phyloP scores from a whole-genome alignment of 345 rosid genomes.

The Gossypium australe region DNA sequence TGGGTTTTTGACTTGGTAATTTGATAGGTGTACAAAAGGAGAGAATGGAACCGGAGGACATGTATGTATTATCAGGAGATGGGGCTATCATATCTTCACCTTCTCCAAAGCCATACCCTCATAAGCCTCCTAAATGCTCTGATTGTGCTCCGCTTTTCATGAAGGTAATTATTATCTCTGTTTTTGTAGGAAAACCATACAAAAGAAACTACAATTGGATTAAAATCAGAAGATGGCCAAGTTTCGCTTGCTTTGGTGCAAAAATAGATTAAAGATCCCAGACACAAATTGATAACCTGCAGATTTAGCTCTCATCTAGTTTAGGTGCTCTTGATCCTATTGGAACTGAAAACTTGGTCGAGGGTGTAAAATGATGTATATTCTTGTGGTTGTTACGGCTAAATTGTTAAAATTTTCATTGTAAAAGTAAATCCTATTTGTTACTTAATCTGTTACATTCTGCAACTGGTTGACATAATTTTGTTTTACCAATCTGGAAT shows the following conservation, averaged over 20 bases:
- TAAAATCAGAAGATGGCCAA: background rate
- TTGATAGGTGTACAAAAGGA: conserved; percentile 92
- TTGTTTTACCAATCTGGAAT: background rate
- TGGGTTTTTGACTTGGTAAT: conserved; percentile 16
- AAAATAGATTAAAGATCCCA: background rate
- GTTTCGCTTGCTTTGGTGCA: background rate
- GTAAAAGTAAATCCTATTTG: background rate
- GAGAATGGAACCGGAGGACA: conserved; percentile 91
- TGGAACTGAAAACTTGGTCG: background rate
- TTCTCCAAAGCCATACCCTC: conserved; percentile 75
- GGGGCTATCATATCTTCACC: conserved; percentile 64
- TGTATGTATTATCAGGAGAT: conserved; percentile 72
- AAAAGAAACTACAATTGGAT: background rate
- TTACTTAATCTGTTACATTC: background rate
- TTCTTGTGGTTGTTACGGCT: background rate
- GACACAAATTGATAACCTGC: background rate
- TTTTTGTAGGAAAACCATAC: background rate
- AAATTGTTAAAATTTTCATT: background rate
- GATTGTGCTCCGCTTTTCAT: conserved; percentile 87
- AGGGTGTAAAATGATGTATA: background rate
- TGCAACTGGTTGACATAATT: background rate
- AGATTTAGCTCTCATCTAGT: background rate
- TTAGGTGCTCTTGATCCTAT: conserved; percentile 3
- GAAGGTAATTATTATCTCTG: conserved; percentile 46
- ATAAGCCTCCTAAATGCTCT: conserved; percentile 86